Base-by-base conservation (phyloP, 352 stramenopile genomes). In the Pythium aristosporum region DNA sequence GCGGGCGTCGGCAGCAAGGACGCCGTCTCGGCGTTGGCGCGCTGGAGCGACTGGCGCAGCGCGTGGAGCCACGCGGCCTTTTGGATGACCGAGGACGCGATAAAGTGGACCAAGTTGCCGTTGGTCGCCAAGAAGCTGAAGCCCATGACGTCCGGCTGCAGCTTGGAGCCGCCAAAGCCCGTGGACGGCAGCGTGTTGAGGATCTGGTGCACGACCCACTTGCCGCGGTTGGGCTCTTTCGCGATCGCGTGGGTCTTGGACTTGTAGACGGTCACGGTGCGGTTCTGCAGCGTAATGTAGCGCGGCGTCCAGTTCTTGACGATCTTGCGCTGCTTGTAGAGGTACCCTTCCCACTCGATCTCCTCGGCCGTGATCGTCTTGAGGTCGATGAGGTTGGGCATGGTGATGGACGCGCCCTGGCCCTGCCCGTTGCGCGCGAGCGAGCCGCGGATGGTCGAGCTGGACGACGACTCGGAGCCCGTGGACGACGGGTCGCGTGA, bases 271-370 rank as follows among this genome's bases (percentile, higher is more conserved):
- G 85, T 87, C 37, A 94, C 60, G 10, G 82, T 89, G 52, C 81
- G 75, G 69, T 92, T 91, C 71, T 92, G 77, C 37, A 96, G 70
- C 67, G 85, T 96, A 54, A 94, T 90, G 71, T 96, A 96, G 2
- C 87, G 82, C 44, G 83, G 85, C 47, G 81, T 92, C 87, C 87
- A 96, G 75, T 83, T 93, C 77, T 94, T 94, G 55, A 96, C 87
- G 62, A 96, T 84, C 74, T 94, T 92, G 65, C 85, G 83, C 67
- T 96, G 87, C 72, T 96, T 96, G 76, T 94, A 96, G 15, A 96
- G 61, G 61, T 96, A 96, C 2, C 87, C 87, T 62, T 96, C 87
- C 87, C 87, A 96, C 71, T 96, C 87, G 51, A 95, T 65, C 51
- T 94, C 85, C 55, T 93, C 86, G 62, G 74, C 78, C 72, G 87